Base-by-base conservation (phyloP, 352 stramenopile species). In the Blastocystis sp. region DNA sequence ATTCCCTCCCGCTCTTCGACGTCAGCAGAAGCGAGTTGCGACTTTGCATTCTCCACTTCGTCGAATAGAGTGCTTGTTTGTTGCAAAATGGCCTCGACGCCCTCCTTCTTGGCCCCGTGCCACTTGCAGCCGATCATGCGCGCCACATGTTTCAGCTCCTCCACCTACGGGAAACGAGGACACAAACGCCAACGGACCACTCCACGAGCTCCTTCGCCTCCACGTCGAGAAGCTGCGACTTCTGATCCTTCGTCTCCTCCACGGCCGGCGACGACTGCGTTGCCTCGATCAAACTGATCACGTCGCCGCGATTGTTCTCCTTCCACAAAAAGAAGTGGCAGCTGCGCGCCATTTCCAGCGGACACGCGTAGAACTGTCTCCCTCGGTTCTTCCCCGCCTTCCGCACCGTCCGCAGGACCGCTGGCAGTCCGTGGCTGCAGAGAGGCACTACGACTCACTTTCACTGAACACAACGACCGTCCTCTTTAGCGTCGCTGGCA, bases 241-340 rank as follows among this genome's bases (percentile, higher is more conserved):
- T 21, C n/a, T n/a, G n/a, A 0, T n/a, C 21, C n/a, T 2, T 9
- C 14, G 32, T 21, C 8, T 65, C 48, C 8, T 34, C 38, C n/a
- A n/a, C n/a, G 4, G 18, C 29, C 21, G n/a, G 8, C 29, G 32
- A 24, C 8, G 69, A n/a, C n/a, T n/a, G n/a, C n/a, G n/a, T n/a
- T n/a, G n/a, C n/a, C n/a, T n/a, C 11, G 40, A 48, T 81, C 46
- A 81, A 46, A 61, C 18, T 42, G 1, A 81, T 24, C 32, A 81
- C 40, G 27, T 81, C 69, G 36, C 48, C 40, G 7, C 69, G 69
- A 40, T 63, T 64, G 51, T 46, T 49, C 18, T 81, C 69, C 29
- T 64, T 61, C 69, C 69, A 81, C 32, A 81, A 44, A 42, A 81
- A 81, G 51, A 81, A 81, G 24, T 40, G 2, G 21, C 69, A 81